Base-by-base conservation (phyloP, 2,329 filamentous ascomycete genomes). In the Colletotrichum cordylinicola region DNA sequence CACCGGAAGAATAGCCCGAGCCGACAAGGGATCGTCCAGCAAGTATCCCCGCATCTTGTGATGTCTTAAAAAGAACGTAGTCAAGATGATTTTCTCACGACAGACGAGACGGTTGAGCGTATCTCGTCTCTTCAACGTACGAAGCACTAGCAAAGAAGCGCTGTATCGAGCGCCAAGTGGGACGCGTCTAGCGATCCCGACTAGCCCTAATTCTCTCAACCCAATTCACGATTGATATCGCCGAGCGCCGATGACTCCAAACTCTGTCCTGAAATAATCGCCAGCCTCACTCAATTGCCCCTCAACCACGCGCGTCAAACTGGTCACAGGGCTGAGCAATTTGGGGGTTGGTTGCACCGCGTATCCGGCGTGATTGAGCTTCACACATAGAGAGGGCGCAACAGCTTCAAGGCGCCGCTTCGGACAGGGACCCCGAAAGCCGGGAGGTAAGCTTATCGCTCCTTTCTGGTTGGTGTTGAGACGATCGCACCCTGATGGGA, bases 391-490 rank as follows among this genome's bases (percentile, higher is more conserved):
- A 31, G 60, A 64, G 33, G 33, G 18, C 58, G n/a, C 21, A 18
- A 58, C 37, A 70, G 1, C 37, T 18, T 18, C 12, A 18, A 16
- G n/a, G 65, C n/a, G 43, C 58, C n/a, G 43, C 2, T 60, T 66
- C 72, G 61, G 72, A 62, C 61, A 24, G n/a, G 48, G 55, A n/a
- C 55, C 52, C 68, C 69, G 72, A 48, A 2, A 64, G 18, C 33
- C 69, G 52, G 43, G 43, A 52, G 43, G 55, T 75, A 61, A 72
- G 72, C 72, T 75, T 75, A 75, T 75, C 70, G 48, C 66, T 43
- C 35, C 64, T 18, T 21, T 43, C 64, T 64, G 56, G 73, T 73
- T 67, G 43, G 56, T 60, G 27, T 16, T 52, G 33, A 9, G 18
- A 43, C 64, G 29, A 48, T 52, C 31, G 16, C n/a, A 52, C 43